Conservation (phyloP, 2,329 filamentous ascomycete genomes). For the Xenosphaeropsis pyriputrescens region DNA sequence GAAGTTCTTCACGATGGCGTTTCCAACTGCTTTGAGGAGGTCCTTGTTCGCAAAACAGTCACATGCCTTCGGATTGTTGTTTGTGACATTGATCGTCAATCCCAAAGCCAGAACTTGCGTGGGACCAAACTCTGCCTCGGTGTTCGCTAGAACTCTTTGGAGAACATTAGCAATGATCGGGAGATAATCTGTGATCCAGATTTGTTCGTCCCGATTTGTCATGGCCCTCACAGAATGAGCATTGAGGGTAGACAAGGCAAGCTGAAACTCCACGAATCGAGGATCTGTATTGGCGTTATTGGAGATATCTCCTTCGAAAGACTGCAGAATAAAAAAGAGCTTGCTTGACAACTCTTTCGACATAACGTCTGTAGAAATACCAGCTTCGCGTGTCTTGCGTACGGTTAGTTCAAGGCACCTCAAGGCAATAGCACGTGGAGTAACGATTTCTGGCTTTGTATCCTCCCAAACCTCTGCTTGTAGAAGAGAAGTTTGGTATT, state of each 20-base stretch:
- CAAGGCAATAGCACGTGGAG: conserved; percentile 48
- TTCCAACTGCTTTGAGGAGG: conserved; percentile 32
- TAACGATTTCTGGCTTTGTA: conserved; percentile 31
- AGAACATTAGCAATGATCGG: conserved; percentile 34
- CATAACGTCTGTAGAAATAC: conserved; percentile 32
- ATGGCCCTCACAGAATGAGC: conserved; percentile 33
- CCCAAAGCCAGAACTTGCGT: conserved; percentile 30
- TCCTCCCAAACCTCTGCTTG: conserved; percentile 46
- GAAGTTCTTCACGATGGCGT: conserved; percentile 36
- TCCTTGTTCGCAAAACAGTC: conserved; percentile 49
- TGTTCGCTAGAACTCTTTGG: conserved; percentile 19
- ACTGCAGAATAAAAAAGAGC: conserved; percentile 28
- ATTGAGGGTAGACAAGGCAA: conserved; percentile 36
- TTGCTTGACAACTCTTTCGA: conserved; percentile 30
- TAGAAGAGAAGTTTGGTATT: conserved; percentile 37
- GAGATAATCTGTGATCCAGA: conserved; percentile 34
- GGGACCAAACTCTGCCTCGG: conserved; percentile 21
- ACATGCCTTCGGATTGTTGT: conserved; percentile 59
- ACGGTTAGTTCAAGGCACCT: conserved; percentile 46
- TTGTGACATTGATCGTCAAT: conserved; percentile 73
- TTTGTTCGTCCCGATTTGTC: conserved; percentile 24
- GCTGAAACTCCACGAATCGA: conserved; percentile 21
- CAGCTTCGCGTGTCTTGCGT: conserved; percentile 30
- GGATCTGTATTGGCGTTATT: conserved; percentile 7
- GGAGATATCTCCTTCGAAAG: conserved; percentile 6